Evolutionary conservation across 202 grass and related monocot genomes (phyloP), one percentile per base, ranked within the genome.

Genomic region (Zizania palustris): DNA sequence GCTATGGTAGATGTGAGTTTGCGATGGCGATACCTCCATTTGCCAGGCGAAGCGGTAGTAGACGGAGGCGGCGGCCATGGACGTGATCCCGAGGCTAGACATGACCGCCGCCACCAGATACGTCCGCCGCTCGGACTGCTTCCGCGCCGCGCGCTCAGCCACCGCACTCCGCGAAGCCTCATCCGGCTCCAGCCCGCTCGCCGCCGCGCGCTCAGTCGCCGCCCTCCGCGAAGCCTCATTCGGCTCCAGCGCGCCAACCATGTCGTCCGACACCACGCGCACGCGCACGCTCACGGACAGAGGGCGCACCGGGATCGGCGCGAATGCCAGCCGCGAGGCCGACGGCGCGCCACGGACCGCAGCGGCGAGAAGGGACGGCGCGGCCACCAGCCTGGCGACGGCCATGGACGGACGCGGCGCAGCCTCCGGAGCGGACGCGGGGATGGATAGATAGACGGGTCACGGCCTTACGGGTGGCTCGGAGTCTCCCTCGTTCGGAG

Each of bases 11-110:
- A 56, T 54, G 11, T 4, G 56, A 19, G 28, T 10, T 13, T 33
- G 84, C 19, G 11, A 21, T 11, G n/a, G 35, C 0, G 19, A 10
- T 36, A 90, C 93, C 88, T 92, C 88, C 93, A 97, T 91, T 90
- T 97, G 93, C 90, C 93, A 97, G 72, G 86, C 84, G 84, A 97
- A 97, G 9, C 93, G 88, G 89, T 97, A 97, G 77, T 97, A 97
- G 6, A 97, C 89, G 69, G 91, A 79, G 21, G 83, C 76, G 75
- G 93, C 77, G 64, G 95, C 89, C 91, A 97, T 92, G 80, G 91
- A 94, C 22, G 95, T 97, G 89, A 97, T 88, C 21, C 95, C 94
- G 75, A 97, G 71, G 82, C 89, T 97, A 38, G 94, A 97, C 94
- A 97, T 80, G n/a, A 97, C 76, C 40, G 94, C 94, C 5, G 91